Conservation (phyloP, 306 rosid genomes). For the Styphnolobium japonicum region DNA sequence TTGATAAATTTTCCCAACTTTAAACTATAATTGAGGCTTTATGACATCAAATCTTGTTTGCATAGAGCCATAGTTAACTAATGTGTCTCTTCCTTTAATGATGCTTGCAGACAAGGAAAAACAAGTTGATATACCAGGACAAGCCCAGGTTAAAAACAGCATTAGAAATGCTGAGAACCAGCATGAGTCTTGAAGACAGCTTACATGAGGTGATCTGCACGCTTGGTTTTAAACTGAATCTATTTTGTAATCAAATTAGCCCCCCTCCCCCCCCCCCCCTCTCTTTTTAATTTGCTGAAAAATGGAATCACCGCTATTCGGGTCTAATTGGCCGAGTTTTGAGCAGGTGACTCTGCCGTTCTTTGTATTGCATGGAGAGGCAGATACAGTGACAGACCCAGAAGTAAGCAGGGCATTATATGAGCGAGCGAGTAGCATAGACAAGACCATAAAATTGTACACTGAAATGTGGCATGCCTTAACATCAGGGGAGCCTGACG, state of each 20-base stretch:
- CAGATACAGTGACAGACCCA: slow-evolving; percentile 91
- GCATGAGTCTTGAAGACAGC: slow-evolving; percentile 56
- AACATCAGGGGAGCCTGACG: slow-evolving; percentile 79
- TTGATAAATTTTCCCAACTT: neutral
- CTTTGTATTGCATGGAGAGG: slow-evolving; percentile 82
- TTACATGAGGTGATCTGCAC: slow-evolving; percentile 48
- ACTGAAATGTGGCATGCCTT: slow-evolving; percentile 91
- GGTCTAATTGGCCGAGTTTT: neutral
- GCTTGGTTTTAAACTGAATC: neutral
- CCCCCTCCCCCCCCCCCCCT: neutral
- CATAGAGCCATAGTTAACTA: neutral
- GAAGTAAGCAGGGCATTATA: slow-evolving; percentile 69
- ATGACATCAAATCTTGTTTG: no score
- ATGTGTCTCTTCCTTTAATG: neutral
- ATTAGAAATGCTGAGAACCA: slow-evolving; percentile 74
- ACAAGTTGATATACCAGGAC: slow-evolving; percentile 79
- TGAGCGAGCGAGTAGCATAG: slow-evolving; percentile 62
- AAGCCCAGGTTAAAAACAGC: slow-evolving; percentile 87
- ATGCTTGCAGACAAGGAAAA: slow-evolving; percentile 62
- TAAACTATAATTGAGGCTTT: neutral
- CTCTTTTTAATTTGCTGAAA: neutral
- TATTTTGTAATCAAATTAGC: neutral
- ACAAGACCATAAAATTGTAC: slow-evolving; percentile 78
- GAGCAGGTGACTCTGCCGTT: slow-evolving; percentile 70
- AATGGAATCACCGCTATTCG: neutral